Percentiles rank a stretch among this genome's conserved stretches.
These are phyloP conservation scores for Cystofilobasidium macerans DNA, from an alignment of 768 basidiomycete species.

Conservation along the genomic window DNA sequence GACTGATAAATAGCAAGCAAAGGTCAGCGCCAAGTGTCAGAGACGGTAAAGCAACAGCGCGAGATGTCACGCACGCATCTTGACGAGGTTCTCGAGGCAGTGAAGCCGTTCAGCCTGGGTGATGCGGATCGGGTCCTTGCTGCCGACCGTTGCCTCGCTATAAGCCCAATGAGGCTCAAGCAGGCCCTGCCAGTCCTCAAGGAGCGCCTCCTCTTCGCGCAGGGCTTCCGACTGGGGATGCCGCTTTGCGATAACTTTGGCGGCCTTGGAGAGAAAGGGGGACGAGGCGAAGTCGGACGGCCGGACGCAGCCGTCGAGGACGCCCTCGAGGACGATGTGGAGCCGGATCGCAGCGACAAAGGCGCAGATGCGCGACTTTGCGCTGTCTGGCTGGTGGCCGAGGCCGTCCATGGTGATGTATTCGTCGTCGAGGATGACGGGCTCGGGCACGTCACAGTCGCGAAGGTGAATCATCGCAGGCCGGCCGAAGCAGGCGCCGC, in stretches of 20 bases:
- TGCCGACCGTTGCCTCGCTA: conserved; percentile 64
- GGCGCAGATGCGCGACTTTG: conserved; percentile 64
- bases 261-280: conserved; percentile 66
- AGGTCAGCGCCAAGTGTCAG: no score
- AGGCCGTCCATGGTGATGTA: conserved; percentile 63
- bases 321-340: conserved; percentile 68
- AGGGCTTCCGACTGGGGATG: conserved; percentile 34
- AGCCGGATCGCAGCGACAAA: conserved; percentile 67
- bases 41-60: background rate
- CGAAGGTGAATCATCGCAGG: conserved; percentile 75
- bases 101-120: conserved; percentile 80
- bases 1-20: no score
- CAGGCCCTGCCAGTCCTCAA: conserved; percentile 65
- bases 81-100: conserved; percentile 74
- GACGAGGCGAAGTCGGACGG: conserved; percentile 56
- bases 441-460: conserved; percentile 86
- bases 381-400: conserved; percentile 54
- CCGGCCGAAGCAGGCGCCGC: conserved; percentile 69
- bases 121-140: conserved; percentile 74
- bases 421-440: conserved; percentile 76
- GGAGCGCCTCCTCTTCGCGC: conserved; percentile 60
- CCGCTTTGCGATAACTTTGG: conserved; percentile 53
- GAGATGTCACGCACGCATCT: conserved; percentile 46
- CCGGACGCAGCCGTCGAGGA: conserved; percentile 53
- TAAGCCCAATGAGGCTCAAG: conserved; percentile 72